Conservation (phyloP, 139 green algal genomes). For the Edaphochlamys debaryana region DNA sequence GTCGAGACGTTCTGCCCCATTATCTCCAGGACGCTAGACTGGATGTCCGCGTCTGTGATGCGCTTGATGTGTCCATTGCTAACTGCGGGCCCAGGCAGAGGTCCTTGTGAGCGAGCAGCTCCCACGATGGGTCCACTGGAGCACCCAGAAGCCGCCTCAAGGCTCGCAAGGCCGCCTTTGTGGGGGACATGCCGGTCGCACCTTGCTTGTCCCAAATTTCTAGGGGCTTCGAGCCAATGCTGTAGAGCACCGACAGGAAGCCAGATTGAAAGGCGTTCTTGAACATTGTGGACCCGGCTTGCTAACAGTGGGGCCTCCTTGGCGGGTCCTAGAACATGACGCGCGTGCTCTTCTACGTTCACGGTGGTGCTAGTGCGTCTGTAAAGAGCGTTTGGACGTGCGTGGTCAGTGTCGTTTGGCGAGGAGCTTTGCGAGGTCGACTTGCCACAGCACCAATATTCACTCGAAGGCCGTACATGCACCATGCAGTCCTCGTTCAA, state of each 20-base stretch:
- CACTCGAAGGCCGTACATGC: no score
- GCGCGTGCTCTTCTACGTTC: no score
- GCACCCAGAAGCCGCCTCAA: not conserved
- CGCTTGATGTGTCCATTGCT: constrained; percentile 96
- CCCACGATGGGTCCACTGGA: not conserved
- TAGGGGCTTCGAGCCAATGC: constrained; percentile 95
- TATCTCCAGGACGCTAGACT: constrained; percentile 95
- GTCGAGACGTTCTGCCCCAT: constrained; percentile 90
- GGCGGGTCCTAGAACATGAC: no score
- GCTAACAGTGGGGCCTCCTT: not conserved
- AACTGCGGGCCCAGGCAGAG: constrained; percentile 67
- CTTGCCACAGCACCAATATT: no score
- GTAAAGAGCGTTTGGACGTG: no score
- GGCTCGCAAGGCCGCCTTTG: not conserved
- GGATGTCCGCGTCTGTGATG: constrained; percentile 97
- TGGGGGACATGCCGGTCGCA: constrained; percentile 51
- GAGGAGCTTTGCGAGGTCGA: no score
- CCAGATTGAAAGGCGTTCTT: constrained; percentile 78
- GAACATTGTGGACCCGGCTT: constrained; percentile 44
- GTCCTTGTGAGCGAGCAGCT: not conserved
- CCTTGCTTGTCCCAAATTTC: constrained; percentile 95
- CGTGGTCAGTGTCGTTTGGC: no score
- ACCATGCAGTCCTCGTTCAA: no score
- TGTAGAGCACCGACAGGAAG: constrained; percentile 97
- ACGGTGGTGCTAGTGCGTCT: no score